These are phyloP conservation scores for Botrytis squamosa DNA, from an alignment of 2,329 filamentous ascomycete species.

Conservation along the genomic window DNA sequence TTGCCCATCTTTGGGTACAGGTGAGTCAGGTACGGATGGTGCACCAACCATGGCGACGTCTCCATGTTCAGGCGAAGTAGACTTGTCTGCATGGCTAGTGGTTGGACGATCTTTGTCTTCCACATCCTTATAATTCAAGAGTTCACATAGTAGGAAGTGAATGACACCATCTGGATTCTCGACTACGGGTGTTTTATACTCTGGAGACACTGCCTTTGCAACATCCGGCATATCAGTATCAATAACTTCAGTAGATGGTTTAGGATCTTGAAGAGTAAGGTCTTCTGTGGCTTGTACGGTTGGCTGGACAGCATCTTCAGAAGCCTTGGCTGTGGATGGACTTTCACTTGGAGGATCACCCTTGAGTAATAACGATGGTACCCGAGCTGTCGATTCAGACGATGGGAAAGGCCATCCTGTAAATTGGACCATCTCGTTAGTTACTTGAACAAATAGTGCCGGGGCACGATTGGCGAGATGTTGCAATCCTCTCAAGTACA, in stretches of 20 bases:
- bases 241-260: constrained; percentile 57
- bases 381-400: constrained; percentile 44
- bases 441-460: constrained; percentile 81
- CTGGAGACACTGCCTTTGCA: constrained; percentile 57
- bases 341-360: constrained; percentile 23
- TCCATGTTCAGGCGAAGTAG: constrained; percentile 24
- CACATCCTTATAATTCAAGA: constrained; percentile 88
- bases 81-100: constrained; percentile 30
- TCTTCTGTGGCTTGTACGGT: constrained; percentile 40
- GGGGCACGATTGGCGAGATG: constrained; percentile 79
- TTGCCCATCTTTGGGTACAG: constrained; percentile 29
- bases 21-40: constrained; percentile 40
- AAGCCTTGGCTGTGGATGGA: constrained; percentile 24
- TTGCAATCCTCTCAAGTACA: constrained; percentile 74
- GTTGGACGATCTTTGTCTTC: constrained; percentile 71
- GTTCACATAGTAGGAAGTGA: constrained; percentile 88
- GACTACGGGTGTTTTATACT: constrained; percentile 78
- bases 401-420: constrained; percentile 53
- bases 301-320: constrained; percentile 37
- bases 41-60: constrained; percentile 34
- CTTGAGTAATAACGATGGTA: constrained; percentile 41
- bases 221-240: constrained; percentile 63
- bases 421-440: constrained; percentile 80
- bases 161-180: constrained; percentile 94
- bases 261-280: constrained; percentile 49